Evolutionary conservation across 2,329 filamentous ascomycete genomes (phyloP).

Genomic region (Fusarium foetens): DNA sequence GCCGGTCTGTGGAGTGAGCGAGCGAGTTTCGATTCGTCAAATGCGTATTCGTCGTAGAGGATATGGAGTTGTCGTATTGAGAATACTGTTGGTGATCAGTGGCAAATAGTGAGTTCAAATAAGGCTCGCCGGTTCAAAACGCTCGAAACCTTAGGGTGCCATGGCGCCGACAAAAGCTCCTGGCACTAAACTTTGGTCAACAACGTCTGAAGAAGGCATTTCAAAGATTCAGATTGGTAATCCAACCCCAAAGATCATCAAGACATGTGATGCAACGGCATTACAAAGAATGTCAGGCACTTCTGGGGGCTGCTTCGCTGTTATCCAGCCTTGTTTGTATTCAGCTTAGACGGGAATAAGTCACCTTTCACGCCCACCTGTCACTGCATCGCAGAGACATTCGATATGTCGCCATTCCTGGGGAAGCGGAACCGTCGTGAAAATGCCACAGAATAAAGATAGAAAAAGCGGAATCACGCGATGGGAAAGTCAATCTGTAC

Average conservation of each 20-base stretch:
- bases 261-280: slow-evolving; percentile 1
- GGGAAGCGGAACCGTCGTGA: neutral
- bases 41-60: neutral
- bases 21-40: slow-evolving; percentile 18
- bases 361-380: neutral
- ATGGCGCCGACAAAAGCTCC: slow-evolving; percentile 6
- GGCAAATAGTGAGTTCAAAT: slow-evolving; percentile 4
- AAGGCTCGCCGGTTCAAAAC: neutral
- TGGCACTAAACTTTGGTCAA: neutral
- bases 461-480: slow-evolving; percentile 10
- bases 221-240: neutral
- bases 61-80: neutral
- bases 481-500: slow-evolving; percentile 10
- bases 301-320: slow-evolving; percentile 9
- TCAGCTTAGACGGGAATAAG: neutral
- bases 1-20: neutral
- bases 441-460: slow-evolving; percentile 10
- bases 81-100: neutral
- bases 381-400: neutral
- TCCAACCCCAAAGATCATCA: neutral
- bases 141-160: slow-evolving; percentile 16
- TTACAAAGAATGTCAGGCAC: neutral
- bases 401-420: neutral
- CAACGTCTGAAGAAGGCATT: slow-evolving; percentile 6
- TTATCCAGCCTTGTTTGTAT: neutral